Percentiles rank a stretch among this genome's conserved stretches.
phyloP scores from a whole-genome alignment of 192 early-diverging fungal genomes.

The Mortierella alpina region DNA sequence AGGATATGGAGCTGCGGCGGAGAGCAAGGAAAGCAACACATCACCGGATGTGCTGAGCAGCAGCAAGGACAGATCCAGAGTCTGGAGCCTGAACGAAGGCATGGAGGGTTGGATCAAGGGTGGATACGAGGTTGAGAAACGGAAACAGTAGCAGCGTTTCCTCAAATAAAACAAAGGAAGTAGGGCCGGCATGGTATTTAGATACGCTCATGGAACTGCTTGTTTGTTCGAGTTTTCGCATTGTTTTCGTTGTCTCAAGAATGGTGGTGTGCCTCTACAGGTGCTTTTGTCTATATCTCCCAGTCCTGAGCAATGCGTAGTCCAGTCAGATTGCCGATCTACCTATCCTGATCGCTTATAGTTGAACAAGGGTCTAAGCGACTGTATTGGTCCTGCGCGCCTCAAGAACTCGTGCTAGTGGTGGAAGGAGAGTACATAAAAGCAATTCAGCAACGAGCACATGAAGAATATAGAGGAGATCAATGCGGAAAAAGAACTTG shows the following conservation, averaged over 20 bases:
- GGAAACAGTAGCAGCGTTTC: not conserved
- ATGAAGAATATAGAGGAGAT: no score
- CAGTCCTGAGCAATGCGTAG: no score
- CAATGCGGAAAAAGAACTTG: not conserved
- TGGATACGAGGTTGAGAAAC: slow-evolving; percentile 57
- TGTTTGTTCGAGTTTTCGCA: slow-evolving; percentile 1
- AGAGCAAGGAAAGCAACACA: slow-evolving; percentile 14
- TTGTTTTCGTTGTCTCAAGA: not conserved
- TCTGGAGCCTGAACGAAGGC: slow-evolving; percentile 61
- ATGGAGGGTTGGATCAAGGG: slow-evolving; percentile 62
- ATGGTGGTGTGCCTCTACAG: not conserved
- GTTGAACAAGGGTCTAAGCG: slow-evolving; percentile 42
- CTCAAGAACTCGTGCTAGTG: slow-evolving; percentile 78
- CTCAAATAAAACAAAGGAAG: not conserved
- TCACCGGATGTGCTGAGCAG: no score
- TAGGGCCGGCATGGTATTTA: not conserved
- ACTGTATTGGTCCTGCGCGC: slow-evolving; percentile 26
- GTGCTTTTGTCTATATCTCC: not conserved
- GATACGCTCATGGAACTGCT: not conserved
- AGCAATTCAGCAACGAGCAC: not conserved
- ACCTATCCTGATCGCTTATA: slow-evolving; percentile 40
- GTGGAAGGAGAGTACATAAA: not conserved
- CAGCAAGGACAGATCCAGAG: slow-evolving; percentile 13
- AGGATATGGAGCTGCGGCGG: slow-evolving; percentile 49
- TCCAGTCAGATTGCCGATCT: no score